Evolutionary conservation across 2,329 filamentous ascomycete species (phyloP), one percentile per base, ranked within the genome.

Genomic region (Aspergillus niger): DNA sequence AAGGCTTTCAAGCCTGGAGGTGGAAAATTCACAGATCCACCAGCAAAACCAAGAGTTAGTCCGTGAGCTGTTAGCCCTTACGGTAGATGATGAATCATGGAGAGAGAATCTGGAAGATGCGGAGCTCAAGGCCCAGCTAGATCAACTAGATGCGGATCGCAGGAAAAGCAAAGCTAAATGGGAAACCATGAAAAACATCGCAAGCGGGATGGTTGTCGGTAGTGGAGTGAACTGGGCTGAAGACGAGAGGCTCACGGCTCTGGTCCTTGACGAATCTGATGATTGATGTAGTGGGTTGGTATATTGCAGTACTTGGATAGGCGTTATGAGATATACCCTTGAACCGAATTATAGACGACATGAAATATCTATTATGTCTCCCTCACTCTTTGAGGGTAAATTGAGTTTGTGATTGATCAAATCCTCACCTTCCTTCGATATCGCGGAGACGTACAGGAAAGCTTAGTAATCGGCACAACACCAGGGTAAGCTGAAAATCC

Each of bases 221-320:
- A 96, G 91, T 74, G 92, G 92, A 50, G 81, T 95, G 57, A 88
- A 96, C 70, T 96, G 92, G 92, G 87, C 86, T 11, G 80, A 84
- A 43, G 87, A 96, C 74, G 83, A 87, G 55, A 82, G 81, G 61
- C 78, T 96, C 63, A 82, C 85, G 60, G 85, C 86, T 54, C 81
- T 94, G 62, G 91, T 96, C 26, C 80, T 96, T 63, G 91, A 85
- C 65, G 78, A 81, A 36, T 81, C 94, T 64, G 90, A 84, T 58
- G 78, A 81, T 62, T 78, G 68, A 74, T 65, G 63, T 51, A 52
- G 24, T 56, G 58, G 56, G 26, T 24, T 41, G 15, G 24, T 48
- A 30, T n/a, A 28, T 7, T 36, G 39, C 38, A 43, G 30, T 62
- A 47, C 32, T 52, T 59, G 38, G 48, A 28, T 38, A 38, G 63